Percentiles rank a stretch among this genome's conserved stretches.
These are phyloP conservation scores for Anthracocystis walkeri DNA, from an alignment of 1,284 basidiomycete species.

Conservation along the genomic window DNA sequence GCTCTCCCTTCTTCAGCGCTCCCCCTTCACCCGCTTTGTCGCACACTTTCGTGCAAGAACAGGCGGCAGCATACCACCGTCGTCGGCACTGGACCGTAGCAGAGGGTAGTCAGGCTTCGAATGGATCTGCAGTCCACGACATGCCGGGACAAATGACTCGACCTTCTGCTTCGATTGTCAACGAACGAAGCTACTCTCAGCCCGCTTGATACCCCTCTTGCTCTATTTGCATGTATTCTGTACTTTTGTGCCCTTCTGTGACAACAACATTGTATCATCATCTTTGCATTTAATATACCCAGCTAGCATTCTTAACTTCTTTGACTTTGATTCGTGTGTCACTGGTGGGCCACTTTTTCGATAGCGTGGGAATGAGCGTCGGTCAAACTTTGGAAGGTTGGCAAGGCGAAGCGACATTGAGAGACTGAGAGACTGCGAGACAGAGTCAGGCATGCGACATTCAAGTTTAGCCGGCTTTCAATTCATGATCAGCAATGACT, in stretches of 20 bases:
- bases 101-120: conserved; percentile 33
- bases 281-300: conserved; percentile 14
- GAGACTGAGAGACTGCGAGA: background rate
- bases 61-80: conserved; percentile 16
- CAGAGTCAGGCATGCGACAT: background rate
- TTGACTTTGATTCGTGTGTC: background rate
- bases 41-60: conserved; percentile 12
- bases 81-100: conserved; percentile 41
- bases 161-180: background rate
- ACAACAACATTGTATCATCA: conserved; percentile 13
- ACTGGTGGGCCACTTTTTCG: background rate
- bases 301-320: background rate
- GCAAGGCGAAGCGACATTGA: background rate
- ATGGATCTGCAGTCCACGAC: conserved; percentile 18
- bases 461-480: background rate
- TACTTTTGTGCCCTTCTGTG: conserved; percentile 1
- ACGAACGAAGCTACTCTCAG: conserved; percentile 28
- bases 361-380: background rate
- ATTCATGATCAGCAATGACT: background rate
- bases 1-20: conserved; percentile 10
- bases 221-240: background rate
- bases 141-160: conserved; percentile 10
- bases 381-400: background rate
- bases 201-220: conserved; percentile 10
- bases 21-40: conserved; percentile 23